phyloP scores from a whole-genome alignment of 345 rosid species.

The Salix koriyanagi region DNA sequence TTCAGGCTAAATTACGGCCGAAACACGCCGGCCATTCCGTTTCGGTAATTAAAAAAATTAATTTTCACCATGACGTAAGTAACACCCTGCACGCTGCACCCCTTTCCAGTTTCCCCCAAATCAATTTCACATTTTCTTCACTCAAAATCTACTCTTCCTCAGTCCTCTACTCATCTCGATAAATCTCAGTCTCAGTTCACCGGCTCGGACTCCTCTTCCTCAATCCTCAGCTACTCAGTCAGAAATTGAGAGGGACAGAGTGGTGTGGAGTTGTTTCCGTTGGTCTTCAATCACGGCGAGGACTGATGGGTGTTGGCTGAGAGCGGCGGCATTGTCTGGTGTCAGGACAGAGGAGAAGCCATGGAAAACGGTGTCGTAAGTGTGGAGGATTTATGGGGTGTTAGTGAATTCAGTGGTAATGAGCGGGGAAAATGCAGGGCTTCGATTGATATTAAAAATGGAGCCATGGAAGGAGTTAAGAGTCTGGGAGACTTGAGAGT shows the following conservation, averaged over 20 bases:
- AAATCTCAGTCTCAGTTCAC: too few relatives aligned
- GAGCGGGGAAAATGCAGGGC: conserved; percentile 78
- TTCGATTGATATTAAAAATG: conserved; percentile 40
- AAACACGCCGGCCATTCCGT: too few relatives aligned
- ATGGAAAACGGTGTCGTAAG: conserved; percentile 86
- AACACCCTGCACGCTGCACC: too few relatives aligned
- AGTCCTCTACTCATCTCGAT: too few relatives aligned
- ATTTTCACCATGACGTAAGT: too few relatives aligned
- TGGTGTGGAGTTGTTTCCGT: conserved; percentile 74
- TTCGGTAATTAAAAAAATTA: too few relatives aligned
- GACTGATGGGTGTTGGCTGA: conserved; percentile 55
- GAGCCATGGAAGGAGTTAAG: neutral
- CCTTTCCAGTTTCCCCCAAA: too few relatives aligned
- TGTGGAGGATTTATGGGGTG: conserved; percentile 58
- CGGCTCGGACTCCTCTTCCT: too few relatives aligned
- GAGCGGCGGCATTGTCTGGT: conserved; percentile 36
- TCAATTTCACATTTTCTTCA: too few relatives aligned
- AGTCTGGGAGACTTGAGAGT: neutral
- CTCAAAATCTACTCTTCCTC: too few relatives aligned
- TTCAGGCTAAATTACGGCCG: too few relatives aligned
- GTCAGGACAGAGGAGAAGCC: conserved; percentile 74
- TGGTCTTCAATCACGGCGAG: conserved; percentile 66
- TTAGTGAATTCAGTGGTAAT: conserved; percentile 59
- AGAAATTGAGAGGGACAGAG: conserved; percentile 82
- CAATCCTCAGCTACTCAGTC: too few relatives aligned